phyloP scores from a whole-genome alignment of 2,329 filamentous ascomycete genomes.

The Ascochyta lentis region DNA sequence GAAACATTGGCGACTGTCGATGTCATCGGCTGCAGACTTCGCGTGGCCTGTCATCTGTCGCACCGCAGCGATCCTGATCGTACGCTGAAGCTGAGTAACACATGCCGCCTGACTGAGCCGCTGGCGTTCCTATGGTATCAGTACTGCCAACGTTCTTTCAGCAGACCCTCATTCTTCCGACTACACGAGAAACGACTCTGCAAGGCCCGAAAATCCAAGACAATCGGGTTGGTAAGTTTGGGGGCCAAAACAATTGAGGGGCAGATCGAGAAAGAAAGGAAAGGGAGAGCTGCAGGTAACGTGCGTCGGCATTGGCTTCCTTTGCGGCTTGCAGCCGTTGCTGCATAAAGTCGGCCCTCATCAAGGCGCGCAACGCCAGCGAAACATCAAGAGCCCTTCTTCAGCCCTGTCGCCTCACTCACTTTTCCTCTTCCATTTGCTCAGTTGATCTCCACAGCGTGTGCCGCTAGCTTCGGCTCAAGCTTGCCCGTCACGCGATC shows the following conservation, averaged over 20 bases:
- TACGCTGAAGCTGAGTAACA: not conserved
- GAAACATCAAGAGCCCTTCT: constrained; percentile 37
- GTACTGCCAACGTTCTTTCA: constrained; percentile 5
- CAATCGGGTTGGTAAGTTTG: constrained; percentile 21
- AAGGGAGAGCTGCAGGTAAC: constrained; percentile 38
- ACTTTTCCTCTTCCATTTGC: constrained; percentile 19
- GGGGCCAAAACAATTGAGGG: constrained; percentile 37
- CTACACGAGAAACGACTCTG: constrained; percentile 18
- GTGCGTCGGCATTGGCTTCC: constrained; percentile 47
- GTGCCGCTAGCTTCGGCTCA: constrained; percentile 29
- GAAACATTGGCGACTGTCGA: constrained; percentile 19
- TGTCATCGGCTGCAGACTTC: constrained; percentile 21
- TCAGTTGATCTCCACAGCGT: constrained; percentile 23
- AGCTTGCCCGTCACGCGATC: constrained; percentile 34
- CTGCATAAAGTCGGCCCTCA: constrained; percentile 37
- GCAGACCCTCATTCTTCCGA: constrained; percentile 4
- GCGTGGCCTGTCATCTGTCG: constrained; percentile 1
- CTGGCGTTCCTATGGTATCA: constrained; percentile 2
- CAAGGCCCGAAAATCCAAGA: constrained; percentile 13
- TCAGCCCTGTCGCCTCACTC: constrained; percentile 37
- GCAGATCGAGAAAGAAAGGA: constrained; percentile 32
- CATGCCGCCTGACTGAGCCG: constrained; percentile 9
- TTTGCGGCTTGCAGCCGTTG: constrained; percentile 33
- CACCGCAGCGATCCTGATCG: not conserved
- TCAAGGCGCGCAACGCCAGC: constrained; percentile 33